Evolutionary conservation across 2,329 filamentous ascomycete species (phyloP).

Genomic region (Fusarium globosum): DNA sequence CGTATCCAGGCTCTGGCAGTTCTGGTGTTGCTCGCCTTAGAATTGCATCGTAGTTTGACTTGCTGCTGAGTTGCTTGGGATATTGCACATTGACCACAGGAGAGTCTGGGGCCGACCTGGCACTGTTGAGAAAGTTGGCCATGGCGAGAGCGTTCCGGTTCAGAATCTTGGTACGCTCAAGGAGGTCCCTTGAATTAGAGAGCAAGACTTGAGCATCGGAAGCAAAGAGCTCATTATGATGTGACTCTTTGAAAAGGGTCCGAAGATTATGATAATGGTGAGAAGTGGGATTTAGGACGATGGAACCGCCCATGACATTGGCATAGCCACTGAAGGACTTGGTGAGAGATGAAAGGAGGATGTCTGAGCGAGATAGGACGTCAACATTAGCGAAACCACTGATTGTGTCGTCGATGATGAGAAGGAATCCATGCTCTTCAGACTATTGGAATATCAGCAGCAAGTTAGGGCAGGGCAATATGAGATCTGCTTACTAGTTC

Average conservation of each 20-base stretch:
- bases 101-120: constrained; percentile 44
- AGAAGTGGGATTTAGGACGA: constrained; percentile 61
- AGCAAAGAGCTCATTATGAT: constrained; percentile 59
- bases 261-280: constrained; percentile 53
- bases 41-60: constrained; percentile 49
- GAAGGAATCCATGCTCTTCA: constrained; percentile 57
- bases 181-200: constrained; percentile 57
- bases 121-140: constrained; percentile 52
- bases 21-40: constrained; percentile 54
- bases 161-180: constrained; percentile 52
- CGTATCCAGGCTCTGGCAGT: constrained; percentile 62
- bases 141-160: constrained; percentile 60
- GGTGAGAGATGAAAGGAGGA: constrained; percentile 65
- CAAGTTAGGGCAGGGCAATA: background rate
- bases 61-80: constrained; percentile 53
- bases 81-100: constrained; percentile 58
- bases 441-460: constrained; percentile 39
- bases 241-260: constrained; percentile 42
- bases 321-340: constrained; percentile 69
- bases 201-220: constrained; percentile 60
- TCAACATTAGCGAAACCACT: constrained; percentile 63
- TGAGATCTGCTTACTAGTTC: constrained; percentile 49
- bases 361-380: constrained; percentile 59
- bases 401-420: constrained; percentile 62
- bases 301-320: constrained; percentile 65